A percentile compares a stretch with the other conserved stretches of the same genome.
These are phyloP conservation scores for Actinomortierella ambigua DNA, from an alignment of 371 early-diverging fungal species.

Conservation along the genomic window DNA sequence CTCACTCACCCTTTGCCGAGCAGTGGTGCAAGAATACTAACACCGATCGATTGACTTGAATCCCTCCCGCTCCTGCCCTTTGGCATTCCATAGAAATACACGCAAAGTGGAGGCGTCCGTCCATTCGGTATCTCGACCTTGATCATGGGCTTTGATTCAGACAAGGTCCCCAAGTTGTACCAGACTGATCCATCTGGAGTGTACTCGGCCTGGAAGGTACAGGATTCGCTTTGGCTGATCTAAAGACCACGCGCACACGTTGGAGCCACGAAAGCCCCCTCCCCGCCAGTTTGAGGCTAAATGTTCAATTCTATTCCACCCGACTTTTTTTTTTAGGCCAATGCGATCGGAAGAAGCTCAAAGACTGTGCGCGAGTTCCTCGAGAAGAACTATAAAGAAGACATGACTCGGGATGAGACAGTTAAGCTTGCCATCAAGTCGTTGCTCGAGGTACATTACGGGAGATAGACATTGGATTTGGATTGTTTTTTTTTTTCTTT, in stretches of 20 bases:
- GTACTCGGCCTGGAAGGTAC: constrained; percentile 96
- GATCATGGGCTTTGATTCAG: constrained; percentile 90
- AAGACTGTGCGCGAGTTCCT: constrained; percentile 97
- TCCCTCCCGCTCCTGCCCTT: not conserved
- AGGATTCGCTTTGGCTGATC: constrained; percentile 3
- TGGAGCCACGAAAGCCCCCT: no score
- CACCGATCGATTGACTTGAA: no score
- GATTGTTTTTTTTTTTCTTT: no score
- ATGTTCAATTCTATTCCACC: no score
- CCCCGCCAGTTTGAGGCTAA: no score
- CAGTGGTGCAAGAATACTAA: no score
- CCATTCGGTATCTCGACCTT: constrained; percentile 99
- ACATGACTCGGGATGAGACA: constrained; percentile 78
- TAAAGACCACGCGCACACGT: no score
- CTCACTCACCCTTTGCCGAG: no score
- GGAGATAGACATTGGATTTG: no score
- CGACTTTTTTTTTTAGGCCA: constrained; percentile 68
- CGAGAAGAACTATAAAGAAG: constrained; percentile 95
- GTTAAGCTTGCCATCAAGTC: constrained; percentile 93
- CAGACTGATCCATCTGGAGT: constrained; percentile 99
- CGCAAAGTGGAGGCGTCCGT: constrained; percentile 98
- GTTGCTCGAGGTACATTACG: constrained; percentile 76
- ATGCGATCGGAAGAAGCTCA: constrained; percentile 95
- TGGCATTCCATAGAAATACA: constrained; percentile 83
- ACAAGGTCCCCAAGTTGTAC: constrained; percentile 91